phyloP scores from a whole-genome alignment of 176 grass and related monocot species.

The Avena atlantica region DNA sequence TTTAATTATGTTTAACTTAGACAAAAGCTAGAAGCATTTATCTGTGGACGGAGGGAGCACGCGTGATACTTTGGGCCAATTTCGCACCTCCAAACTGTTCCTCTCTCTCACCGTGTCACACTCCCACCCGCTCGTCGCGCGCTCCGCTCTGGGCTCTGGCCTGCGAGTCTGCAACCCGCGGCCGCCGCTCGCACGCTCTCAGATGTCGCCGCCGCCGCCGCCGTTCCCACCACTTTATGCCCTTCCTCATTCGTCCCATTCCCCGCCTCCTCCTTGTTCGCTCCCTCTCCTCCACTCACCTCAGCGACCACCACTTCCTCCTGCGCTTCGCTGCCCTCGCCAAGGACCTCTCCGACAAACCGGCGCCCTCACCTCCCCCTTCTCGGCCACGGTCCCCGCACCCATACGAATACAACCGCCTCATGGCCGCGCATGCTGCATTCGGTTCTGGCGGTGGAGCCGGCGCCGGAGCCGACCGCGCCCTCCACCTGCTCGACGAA shows the following conservation, averaged over 20 bases:
- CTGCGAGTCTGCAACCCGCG: conserved; percentile 37
- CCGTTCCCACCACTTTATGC: conserved; percentile 45
- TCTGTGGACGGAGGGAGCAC: no score
- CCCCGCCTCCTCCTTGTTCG: conserved; percentile 1
- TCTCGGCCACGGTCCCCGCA: conserved; percentile 65
- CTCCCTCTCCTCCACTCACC: conserved; percentile 43
- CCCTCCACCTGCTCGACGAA: conserved; percentile 81
- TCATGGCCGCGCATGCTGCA: conserved; percentile 67
- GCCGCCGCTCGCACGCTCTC: conserved; percentile 32
- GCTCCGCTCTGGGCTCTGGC: conserved; percentile 8
- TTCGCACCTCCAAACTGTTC: background rate
- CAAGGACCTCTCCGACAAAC: conserved; percentile 60
- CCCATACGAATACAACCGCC: conserved; percentile 80
- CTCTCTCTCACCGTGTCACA: background rate
- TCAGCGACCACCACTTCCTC: conserved; percentile 41
- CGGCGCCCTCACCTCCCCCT: conserved; percentile 28
- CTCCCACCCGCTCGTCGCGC: background rate
- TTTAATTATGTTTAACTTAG: no score
- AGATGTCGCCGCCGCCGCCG: conserved; percentile 49
- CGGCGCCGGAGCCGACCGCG: conserved; percentile 46
- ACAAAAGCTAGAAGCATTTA: no score
- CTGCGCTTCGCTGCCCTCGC: conserved; percentile 66
- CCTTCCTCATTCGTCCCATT: conserved; percentile 32
- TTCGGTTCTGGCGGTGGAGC: background rate
- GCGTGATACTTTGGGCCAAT: conserved; percentile 19